These are phyloP conservation scores for Apophysomyces sp. DNA, from an alignment of 371 early-diverging fungal genomes.

Conservation along the genomic window DNA sequence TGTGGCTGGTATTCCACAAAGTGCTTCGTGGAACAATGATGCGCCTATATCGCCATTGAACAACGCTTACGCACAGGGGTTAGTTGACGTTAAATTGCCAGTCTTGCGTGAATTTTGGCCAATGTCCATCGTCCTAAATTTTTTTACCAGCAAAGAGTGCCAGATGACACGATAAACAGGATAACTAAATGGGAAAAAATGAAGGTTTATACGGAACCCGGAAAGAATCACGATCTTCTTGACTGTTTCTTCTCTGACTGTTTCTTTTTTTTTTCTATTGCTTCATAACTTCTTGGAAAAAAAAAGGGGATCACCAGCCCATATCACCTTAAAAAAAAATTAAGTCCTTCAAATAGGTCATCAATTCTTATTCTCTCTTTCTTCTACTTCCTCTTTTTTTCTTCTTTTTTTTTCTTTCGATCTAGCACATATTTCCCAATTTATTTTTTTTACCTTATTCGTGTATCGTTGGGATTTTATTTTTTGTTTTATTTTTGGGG, in stretches of 20 bases:
- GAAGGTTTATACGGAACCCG: background rate
- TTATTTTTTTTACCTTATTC: background rate
- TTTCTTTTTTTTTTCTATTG: background rate
- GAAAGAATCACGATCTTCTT: constrained; percentile 1
- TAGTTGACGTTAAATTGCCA: background rate
- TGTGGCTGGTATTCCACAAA: background rate
- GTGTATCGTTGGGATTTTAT: background rate
- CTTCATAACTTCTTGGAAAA: background rate
- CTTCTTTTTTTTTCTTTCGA: background rate
- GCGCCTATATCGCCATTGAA: background rate
- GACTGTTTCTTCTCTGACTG: background rate
- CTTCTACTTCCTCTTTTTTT: background rate
- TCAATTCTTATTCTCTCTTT: background rate
- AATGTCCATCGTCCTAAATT: background rate
- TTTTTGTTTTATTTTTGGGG: background rate
- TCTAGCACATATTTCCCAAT: background rate
- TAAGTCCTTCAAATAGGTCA: background rate
- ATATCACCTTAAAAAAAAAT: background rate
- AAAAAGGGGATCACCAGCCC: constrained; percentile 1
- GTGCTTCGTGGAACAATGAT: background rate
- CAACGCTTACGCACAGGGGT: background rate
- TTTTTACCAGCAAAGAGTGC: background rate
- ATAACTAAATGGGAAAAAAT: background rate
- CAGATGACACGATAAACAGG: constrained; percentile 2
- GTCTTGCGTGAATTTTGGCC: constrained; percentile 3